Evolutionary conservation across 768 basidiomycete species (phyloP), one percentile per base, ranked within the genome.

Genomic region (Russula brevipes): DNA sequence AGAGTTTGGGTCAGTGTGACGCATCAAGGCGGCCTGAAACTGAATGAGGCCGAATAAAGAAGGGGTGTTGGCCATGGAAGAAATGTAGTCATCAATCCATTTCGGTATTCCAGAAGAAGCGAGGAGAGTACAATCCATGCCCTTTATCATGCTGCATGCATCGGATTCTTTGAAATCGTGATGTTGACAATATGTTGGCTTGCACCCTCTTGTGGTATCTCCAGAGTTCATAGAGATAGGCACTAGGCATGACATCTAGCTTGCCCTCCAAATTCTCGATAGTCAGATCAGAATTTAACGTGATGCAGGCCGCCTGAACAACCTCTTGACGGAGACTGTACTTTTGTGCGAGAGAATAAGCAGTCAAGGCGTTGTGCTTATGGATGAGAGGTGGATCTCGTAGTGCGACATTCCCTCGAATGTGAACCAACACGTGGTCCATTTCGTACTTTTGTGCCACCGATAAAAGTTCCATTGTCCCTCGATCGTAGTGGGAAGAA

Each of bases 51-150:
- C 35, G 6, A 42, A 59, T 24, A 14, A 17, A 10, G 33, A 30
- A 5, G 53, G 58, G 7, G 10, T 4, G 1, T 0, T 0, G 1
- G 24, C 35, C 9, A 62, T 30, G 4, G 10, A 50, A 45, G 3
- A 2, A 16, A 62, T 35, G 39, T 51, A 62, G 3, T 47, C 44
- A 24, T 63, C 62, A 16, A 63, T 31, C 62, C 62, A 63, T 35
- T 17, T 30, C 1, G 44, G 51, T 7, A 53, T 36, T 11, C 38
- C 24, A 0, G 9, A 36, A 14, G 24, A 24, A 24, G 2, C 0
- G 38, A 30, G 11, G 0, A 0, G 1, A n/a, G 9, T 3, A 11
- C 59, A 53, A 11, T 2, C 3, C 17, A 47, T 5, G 30, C 53
- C 17, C 9, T 14, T 16, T 12, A 57, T 12, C 35, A 17, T 12